Evolutionary conservation across 176 grass and related monocot genomes (phyloP).

Genomic region (Avena atlantica): DNA sequence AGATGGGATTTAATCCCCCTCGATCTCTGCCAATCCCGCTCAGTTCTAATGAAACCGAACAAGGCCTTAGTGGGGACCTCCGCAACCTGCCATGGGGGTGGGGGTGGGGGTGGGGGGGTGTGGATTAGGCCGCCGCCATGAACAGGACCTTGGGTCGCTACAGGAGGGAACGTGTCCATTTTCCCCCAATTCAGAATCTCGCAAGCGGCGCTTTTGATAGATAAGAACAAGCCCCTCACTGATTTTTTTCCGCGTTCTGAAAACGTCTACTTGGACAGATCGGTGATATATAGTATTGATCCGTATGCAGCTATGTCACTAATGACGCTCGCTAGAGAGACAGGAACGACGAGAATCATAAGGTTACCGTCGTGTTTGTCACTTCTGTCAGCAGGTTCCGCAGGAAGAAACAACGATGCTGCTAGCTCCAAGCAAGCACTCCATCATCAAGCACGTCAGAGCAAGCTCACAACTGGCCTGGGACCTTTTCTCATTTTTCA

Average conservation of each 20-base stretch:
- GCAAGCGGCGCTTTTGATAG: no score
- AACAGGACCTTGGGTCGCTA: no score
- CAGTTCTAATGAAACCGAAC: no score
- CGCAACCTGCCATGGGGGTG: no score
- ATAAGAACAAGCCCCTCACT: neutral
- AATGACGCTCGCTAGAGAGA: neutral
- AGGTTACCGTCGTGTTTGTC: neutral
- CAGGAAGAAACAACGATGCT: neutral
- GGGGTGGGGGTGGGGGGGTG: no score
- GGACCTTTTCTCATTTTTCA: neutral
- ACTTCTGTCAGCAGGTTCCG: neutral
- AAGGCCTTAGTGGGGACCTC: no score
- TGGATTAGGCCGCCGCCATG: no score
- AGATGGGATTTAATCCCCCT: no score
- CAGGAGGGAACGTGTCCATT: no score
- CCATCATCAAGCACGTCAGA: neutral
- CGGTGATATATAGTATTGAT: neutral
- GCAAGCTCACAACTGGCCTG: neutral
- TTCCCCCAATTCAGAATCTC: no score
- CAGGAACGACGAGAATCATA: neutral
- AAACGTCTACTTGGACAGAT: neutral
- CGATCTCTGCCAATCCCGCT: no score
- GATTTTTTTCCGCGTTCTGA: neutral
- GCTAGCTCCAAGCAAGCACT: neutral
- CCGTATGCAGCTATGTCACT: conserved; percentile 9